A percentile compares a stretch with the other conserved stretches of the same genome.
Evolutionary conservation across 2,329 filamentous ascomycete genomes (phyloP).

Genomic region (Paraphaeosphaeria sporulosa): DNA sequence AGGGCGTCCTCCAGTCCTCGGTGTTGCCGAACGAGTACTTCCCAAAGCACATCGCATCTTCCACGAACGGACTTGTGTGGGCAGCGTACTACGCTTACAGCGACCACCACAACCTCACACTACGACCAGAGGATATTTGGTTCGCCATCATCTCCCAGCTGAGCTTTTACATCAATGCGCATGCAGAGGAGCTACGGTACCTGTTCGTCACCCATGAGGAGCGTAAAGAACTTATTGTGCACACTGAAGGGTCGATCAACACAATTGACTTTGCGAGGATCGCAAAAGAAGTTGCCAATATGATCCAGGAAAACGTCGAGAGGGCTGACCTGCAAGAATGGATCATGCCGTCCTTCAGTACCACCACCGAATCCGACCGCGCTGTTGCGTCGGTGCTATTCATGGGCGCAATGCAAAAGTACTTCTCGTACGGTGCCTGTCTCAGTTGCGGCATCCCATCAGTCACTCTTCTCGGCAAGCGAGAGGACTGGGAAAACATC

Average conservation of each 20-base stretch:
- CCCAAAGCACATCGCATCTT: neutral
- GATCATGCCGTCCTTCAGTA: slow-evolving; percentile 62
- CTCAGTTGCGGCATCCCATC: slow-evolving; percentile 60
- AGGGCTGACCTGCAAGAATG: slow-evolving; percentile 54
- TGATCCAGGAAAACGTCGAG: slow-evolving; percentile 53
- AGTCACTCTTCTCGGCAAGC: slow-evolving; percentile 60
- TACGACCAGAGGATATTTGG: slow-evolving; percentile 34
- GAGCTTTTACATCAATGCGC: slow-evolving; percentile 27
- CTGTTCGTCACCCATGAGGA: slow-evolving; percentile 43
- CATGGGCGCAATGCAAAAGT: slow-evolving; percentile 61
- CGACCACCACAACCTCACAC: slow-evolving; percentile 17
- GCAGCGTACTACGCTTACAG: slow-evolving; percentile 4
- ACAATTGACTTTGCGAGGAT: slow-evolving; percentile 31
- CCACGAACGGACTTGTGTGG: slow-evolving; percentile 6
- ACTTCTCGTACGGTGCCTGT: slow-evolving; percentile 51
- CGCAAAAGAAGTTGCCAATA: slow-evolving; percentile 38
- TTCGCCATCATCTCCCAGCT: slow-evolving; percentile 29
- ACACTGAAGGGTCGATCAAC: neutral
- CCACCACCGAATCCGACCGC: slow-evolving; percentile 56
- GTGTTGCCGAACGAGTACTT: neutral
- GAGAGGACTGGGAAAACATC: slow-evolving; percentile 56
- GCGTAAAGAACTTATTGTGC: neutral
- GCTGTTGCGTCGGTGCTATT: slow-evolving; percentile 57
- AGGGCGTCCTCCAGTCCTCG: neutral
- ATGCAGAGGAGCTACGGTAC: slow-evolving; percentile 21